Conservation (phyloP, 1,139 yeast genomes). For the Hemisphaericaspora subhashii region DNA sequence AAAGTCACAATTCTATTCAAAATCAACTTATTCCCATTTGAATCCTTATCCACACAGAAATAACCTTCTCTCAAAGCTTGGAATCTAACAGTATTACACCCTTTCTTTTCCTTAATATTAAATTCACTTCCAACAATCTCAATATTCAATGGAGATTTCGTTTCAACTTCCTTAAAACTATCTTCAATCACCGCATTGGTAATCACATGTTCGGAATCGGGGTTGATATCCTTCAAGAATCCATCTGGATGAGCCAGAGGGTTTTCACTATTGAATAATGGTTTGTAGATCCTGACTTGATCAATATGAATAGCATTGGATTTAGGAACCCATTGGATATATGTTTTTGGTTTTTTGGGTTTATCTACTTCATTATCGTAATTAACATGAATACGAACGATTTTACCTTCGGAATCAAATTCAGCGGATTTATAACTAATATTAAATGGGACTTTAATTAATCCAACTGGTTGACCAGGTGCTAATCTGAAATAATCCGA, state of each 20-base stretch:
- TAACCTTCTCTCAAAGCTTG: conserved; percentile 98
- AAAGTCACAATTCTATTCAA: conserved; percentile 88
- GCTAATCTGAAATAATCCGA: conserved; percentile 82
- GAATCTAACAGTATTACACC: conserved; percentile 89
- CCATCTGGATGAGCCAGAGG: conserved; percentile 90
- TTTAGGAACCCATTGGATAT: conserved; percentile 94
- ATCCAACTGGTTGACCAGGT: conserved; percentile 94
- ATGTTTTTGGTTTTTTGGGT: conserved; percentile 80
- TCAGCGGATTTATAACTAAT: conserved; percentile 72
- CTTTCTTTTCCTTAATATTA: conserved; percentile 60
- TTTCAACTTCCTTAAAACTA: conserved; percentile 66
- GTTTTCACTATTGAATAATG: conserved; percentile 86
- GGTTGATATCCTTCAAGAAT: conserved; percentile 78
- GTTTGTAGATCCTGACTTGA: conserved; percentile 87
- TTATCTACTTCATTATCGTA: conserved; percentile 60
- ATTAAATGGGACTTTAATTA: conserved; percentile 86
- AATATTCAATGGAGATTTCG: conserved; percentile 75
- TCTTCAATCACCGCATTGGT: conserved; percentile 74
- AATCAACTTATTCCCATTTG: conserved; percentile 57
- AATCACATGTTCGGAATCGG: conserved; percentile 70
- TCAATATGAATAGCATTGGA: conserved; percentile 53
- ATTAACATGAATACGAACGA: conserved; percentile 71
- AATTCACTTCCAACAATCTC: conserved; percentile 67
- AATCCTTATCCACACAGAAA: conserved; percentile 86
- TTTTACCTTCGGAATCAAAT: conserved; percentile 61